Conservation (phyloP, 805 yeast species). For the Diddensiella caesifluorescens region DNA sequence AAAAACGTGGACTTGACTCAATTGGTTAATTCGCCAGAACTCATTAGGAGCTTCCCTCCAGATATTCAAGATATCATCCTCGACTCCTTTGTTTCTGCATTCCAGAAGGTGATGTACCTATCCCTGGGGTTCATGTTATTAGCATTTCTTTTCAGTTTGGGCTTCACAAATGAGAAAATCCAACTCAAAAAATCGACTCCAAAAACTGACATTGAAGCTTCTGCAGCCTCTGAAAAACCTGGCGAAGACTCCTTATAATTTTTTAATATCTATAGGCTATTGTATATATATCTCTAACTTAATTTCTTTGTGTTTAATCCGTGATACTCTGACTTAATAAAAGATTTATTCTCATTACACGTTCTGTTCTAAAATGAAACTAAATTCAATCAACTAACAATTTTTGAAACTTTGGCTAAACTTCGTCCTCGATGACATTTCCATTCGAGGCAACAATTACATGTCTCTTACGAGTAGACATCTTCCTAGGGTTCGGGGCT, state of each 20-base stretch:
- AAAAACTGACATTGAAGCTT: no score
- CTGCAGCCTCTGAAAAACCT: no score
- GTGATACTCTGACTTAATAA: no score
- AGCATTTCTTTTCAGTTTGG: constrained; percentile 13
- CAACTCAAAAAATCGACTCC: no score
- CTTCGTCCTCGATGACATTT: constrained; percentile 5
- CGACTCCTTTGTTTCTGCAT: constrained; percentile 17
- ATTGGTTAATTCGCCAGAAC: constrained; percentile 17
- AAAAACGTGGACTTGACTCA: neutral
- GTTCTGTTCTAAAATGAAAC: no score
- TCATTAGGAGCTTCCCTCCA: constrained; percentile 13
- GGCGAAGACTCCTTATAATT: no score
- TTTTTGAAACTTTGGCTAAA: no score
- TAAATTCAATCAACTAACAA: no score
- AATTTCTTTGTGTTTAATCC: no score
- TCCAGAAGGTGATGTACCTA: constrained; percentile 18
- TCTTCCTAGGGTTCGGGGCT: constrained; percentile 13
- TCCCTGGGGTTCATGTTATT: constrained; percentile 14
- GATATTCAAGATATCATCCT: constrained; percentile 9
- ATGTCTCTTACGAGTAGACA: constrained; percentile 8
- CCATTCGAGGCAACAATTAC: constrained; percentile 12
- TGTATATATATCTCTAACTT: no score
- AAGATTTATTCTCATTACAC: no score
- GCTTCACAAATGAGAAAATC: constrained; percentile 18
- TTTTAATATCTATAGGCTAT: no score